Percentiles rank a stretch among this genome's conserved stretches.
phyloP scores from a whole-genome alignment of 2,329 filamentous ascomycete species.

The Aspergillus sojae region DNA sequence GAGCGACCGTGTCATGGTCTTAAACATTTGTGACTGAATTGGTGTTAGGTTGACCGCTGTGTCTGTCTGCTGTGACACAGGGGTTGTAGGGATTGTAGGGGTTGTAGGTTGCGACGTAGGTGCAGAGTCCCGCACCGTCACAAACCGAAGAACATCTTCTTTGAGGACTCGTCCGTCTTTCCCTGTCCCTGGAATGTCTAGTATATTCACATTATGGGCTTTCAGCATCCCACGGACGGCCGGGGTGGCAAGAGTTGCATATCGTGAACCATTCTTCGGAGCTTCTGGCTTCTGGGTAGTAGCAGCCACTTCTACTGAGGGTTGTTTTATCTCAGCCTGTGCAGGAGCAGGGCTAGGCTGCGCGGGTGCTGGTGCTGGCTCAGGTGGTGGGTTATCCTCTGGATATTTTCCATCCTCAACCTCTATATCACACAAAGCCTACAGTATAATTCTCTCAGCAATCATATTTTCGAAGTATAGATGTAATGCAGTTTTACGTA shows the following conservation, averaged over 20 bases:
- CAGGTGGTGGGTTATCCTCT: constrained; percentile 52
- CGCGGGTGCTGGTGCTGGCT: constrained; percentile 25
- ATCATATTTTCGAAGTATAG: neutral
- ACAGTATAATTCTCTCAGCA: constrained; percentile 17
- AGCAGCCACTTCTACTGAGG: constrained; percentile 9
- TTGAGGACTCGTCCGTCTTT: constrained; percentile 90
- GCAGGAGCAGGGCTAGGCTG: constrained; percentile 20
- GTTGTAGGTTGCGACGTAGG: constrained; percentile 24
- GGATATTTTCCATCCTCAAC: constrained; percentile 75
- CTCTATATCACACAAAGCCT: constrained; percentile 93
- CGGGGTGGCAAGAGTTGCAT: constrained; percentile 80
- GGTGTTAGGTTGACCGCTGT: constrained; percentile 70
- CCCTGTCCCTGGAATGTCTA: constrained; percentile 78
- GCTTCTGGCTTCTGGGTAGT: constrained; percentile 12
- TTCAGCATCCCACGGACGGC: constrained; percentile 88
- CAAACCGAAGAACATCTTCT: constrained; percentile 80
- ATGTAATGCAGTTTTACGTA: constrained; percentile 26
- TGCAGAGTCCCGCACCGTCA: constrained; percentile 55
- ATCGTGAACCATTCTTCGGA: constrained; percentile 54
- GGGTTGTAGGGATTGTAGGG: constrained; percentile 31
- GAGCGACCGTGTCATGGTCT: constrained; percentile 90
- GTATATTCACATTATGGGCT: constrained; percentile 75
- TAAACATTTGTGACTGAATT: constrained; percentile 93
- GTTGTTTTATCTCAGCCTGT: constrained; percentile 22
- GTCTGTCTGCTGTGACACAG: constrained; percentile 63